Conservation (phyloP, 2,329 filamentous ascomycete genomes). For the Botrytis aclada region DNA sequence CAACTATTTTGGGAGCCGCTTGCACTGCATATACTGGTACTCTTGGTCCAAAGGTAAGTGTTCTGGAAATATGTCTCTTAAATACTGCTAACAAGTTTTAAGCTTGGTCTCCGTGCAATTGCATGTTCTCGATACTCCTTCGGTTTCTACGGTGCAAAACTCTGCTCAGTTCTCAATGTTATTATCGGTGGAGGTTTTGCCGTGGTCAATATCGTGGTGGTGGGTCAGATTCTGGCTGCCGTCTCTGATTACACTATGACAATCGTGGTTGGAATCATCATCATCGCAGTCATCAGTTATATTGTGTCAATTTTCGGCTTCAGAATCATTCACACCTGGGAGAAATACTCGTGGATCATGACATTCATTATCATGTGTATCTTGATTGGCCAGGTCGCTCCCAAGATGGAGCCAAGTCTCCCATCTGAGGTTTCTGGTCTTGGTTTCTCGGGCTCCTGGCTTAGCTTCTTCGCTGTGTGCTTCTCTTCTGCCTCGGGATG, state of each 20-base stretch:
- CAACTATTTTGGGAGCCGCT: conserved; percentile 42
- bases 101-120: conserved; percentile 44
- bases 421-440: conserved; percentile 38
- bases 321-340: conserved; percentile 45
- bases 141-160: conserved; percentile 49
- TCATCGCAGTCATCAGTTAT: conserved; percentile 34
- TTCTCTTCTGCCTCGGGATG: conserved; percentile 35
- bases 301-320: conserved; percentile 39
- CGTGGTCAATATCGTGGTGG: conserved; percentile 47
- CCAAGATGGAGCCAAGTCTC: conserved; percentile 42
- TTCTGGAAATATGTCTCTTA: neutral
- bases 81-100: neutral
- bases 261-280: conserved; percentile 40
- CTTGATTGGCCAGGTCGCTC: conserved; percentile 46
- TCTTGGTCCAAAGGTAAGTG: conserved; percentile 42
- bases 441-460: conserved; percentile 36
- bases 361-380: conserved; percentile 48
- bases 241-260: conserved; percentile 42
- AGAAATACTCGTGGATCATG: conserved; percentile 49
- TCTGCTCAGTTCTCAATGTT: conserved; percentile 47
- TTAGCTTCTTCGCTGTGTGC: conserved; percentile 34
- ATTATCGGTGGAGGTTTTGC: conserved; percentile 44
- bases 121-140: conserved; percentile 46
- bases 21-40: conserved; percentile 43
- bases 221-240: conserved; percentile 39